Evolutionary conservation across 345 rosid genomes (phyloP).

Genomic region (Jatropha curcas): DNA sequence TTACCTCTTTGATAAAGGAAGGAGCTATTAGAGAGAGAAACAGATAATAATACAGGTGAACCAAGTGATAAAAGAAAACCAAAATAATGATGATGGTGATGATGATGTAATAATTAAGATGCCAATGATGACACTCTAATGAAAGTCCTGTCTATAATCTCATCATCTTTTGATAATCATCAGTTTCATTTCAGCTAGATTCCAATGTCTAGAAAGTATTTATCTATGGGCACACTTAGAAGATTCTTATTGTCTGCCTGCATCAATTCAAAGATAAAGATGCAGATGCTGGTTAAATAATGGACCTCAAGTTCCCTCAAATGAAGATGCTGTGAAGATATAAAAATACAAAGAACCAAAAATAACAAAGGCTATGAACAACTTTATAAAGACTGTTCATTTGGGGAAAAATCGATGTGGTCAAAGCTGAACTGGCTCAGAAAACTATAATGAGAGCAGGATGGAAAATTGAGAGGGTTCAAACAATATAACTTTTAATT

Average conservation of each 20-base stretch:
- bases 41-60: not conserved
- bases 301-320: constrained; percentile 6
- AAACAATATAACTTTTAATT: constrained; percentile 1
- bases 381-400: constrained; percentile 27
- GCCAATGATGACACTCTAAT: not conserved
- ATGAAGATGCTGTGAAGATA: constrained; percentile 19
- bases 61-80: not conserved
- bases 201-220: constrained; percentile 20
- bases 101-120: not conserved
- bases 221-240: constrained; percentile 19
- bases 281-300: constrained; percentile 25
- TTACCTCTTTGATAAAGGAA: not conserved
- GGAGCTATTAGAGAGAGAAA: not conserved
- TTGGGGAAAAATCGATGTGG: constrained; percentile 12
- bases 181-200: constrained; percentile 12
- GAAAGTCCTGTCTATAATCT: not conserved
- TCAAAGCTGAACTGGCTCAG: constrained; percentile 28
- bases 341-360: constrained; percentile 26
- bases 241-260: constrained; percentile 20
- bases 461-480: not conserved
- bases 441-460: constrained; percentile 12
- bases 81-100: not conserved
- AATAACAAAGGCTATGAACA: constrained; percentile 23
- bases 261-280: constrained; percentile 16
- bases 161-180: not conserved